phyloP scores from a whole-genome alignment of 2,329 filamentous ascomycete genomes.

The Cordyceps militaris region DNA sequence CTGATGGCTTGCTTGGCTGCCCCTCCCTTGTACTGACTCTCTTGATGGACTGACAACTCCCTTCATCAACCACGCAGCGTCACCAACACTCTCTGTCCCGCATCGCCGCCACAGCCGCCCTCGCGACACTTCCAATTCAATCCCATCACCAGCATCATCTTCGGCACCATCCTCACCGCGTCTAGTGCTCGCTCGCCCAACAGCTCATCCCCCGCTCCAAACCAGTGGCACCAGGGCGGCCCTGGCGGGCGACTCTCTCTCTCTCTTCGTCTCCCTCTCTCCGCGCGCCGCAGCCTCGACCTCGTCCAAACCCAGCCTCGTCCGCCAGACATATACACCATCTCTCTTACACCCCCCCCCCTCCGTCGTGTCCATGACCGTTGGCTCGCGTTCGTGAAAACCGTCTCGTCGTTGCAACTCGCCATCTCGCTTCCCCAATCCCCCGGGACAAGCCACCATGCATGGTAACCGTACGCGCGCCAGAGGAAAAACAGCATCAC shows the following conservation, averaged over 20 bases:
- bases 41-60: no score
- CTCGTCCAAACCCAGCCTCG: background rate
- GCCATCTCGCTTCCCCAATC: background rate
- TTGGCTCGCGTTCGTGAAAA: background rate
- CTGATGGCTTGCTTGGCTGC: no score
- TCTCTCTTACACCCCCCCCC: background rate
- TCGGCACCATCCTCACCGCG: background rate
- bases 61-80: background rate
- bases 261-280: background rate
- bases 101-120: background rate
- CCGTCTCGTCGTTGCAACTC: background rate
- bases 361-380: background rate
- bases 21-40: background rate
- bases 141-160: background rate
- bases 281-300: background rate
- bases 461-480: conserved; percentile 11
- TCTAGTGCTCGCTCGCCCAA: background rate
- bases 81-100: background rate
- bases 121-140: no score
- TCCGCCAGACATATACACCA: background rate
- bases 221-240: conserved; percentile 1
- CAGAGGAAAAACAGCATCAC: background rate
- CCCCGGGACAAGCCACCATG: conserved; percentile 6
- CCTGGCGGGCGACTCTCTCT: background rate
- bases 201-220: background rate